phyloP scores from a whole-genome alignment of 495 filamentous ascomycete genomes.

The Cercophora scortea region DNA sequence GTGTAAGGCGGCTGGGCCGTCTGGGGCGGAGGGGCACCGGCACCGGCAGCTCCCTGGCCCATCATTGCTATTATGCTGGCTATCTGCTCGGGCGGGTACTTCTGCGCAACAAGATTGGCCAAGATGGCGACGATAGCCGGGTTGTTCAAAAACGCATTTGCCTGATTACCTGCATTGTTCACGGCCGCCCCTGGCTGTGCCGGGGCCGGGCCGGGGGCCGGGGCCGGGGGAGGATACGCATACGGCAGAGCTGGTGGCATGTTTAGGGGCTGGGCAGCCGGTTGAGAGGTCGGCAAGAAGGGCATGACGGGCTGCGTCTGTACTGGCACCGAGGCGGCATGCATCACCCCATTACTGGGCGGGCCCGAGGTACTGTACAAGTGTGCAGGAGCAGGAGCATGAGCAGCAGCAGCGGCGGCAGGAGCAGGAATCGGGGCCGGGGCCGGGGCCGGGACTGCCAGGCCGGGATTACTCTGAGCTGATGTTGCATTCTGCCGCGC shows the following conservation, averaged over 20 bases:
- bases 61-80: constrained; percentile 38
- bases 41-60: constrained; percentile 17
- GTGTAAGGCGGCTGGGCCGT: constrained; percentile 17
- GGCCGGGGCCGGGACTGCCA: constrained; percentile 31
- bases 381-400: not conserved
- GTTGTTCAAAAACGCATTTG: constrained; percentile 24
- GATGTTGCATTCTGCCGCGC: constrained; percentile 67
- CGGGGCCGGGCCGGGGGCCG: not conserved
- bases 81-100: constrained; percentile 38
- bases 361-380: constrained; percentile 9
- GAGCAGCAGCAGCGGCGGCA: not conserved
- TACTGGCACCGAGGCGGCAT: constrained; percentile 8
- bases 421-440: constrained; percentile 14
- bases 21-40: constrained; percentile 7
- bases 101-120: constrained; percentile 35
- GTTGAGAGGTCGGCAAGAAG: constrained; percentile 23
- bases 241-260: constrained; percentile 44
- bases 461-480: constrained; percentile 45
- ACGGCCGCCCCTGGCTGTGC: constrained; percentile 20
- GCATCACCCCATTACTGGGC: constrained; percentile 14
- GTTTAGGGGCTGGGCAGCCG: constrained; percentile 50
- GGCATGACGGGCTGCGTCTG: constrained; percentile 14
- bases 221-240: constrained; percentile 10
- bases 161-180: constrained; percentile 38
- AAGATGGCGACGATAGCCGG: constrained; percentile 41